phyloP scores from a whole-genome alignment of 2,329 filamentous ascomycete genomes.

The Microsporum audouinii region DNA sequence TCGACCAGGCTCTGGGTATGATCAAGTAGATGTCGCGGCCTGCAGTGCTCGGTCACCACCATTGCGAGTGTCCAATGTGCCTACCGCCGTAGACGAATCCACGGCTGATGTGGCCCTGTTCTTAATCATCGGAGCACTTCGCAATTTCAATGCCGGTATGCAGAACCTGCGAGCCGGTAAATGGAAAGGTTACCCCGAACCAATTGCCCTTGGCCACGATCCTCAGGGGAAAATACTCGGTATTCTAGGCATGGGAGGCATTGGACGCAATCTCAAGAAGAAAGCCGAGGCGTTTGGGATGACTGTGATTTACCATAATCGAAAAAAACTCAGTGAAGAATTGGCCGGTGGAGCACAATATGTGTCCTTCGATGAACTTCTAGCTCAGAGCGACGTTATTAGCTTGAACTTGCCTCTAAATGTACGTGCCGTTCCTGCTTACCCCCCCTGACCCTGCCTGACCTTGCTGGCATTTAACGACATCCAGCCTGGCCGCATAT shows the following conservation, averaged over 20 bases:
- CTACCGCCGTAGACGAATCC: conserved; percentile 68
- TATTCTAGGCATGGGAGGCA: conserved; percentile 77
- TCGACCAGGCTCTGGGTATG: conserved; percentile 62
- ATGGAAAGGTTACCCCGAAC: conserved; percentile 51
- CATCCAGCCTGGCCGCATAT: not conserved
- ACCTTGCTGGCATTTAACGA: not conserved
- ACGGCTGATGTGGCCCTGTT: conserved; percentile 76
- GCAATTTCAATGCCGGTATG: conserved; percentile 60
- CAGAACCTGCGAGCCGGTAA: conserved; percentile 51
- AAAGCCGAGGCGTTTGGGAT: conserved; percentile 69
- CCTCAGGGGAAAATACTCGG: conserved; percentile 68
- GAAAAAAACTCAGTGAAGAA: conserved; percentile 48
- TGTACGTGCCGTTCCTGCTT: conserved; percentile 40
- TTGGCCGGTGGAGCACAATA: conserved; percentile 31
- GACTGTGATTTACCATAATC: conserved; percentile 64
- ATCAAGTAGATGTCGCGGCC: conserved; percentile 63
- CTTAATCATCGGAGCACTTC: conserved; percentile 65
- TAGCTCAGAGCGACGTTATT: conserved; percentile 60
- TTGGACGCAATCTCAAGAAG: conserved; percentile 63
- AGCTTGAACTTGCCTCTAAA: conserved; percentile 74
- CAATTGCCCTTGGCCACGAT: conserved; percentile 56
- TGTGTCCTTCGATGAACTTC: conserved; percentile 59
- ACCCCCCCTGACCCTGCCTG: not conserved
- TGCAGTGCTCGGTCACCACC: conserved; percentile 50
- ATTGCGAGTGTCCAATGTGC: conserved; percentile 67